A percentile compares a stretch with the other conserved stretches of the same genome.
Conservation (phyloP, 495 filamentous ascomycete species). For the Podospora pseudocomata region DNA sequence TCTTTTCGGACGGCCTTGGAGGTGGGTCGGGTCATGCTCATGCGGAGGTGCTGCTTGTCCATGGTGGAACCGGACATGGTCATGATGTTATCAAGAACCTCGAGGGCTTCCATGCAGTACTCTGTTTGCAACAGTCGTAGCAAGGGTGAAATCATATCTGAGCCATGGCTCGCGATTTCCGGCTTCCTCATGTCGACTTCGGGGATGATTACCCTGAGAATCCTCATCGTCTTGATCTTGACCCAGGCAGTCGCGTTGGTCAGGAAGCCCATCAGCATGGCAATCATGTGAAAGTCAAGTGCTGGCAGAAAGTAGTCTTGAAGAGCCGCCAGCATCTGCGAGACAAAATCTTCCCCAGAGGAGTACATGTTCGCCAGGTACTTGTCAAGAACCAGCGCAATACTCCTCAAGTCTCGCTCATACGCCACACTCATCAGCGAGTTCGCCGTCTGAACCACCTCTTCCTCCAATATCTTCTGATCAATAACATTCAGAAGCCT, state of each 20-base stretch:
- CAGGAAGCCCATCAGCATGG: constrained; percentile 86
- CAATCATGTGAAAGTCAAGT: constrained; percentile 76
- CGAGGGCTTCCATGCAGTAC: constrained; percentile 84
- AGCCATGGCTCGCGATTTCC: constrained; percentile 86
- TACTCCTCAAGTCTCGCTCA: constrained; percentile 54
- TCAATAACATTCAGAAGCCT: constrained; percentile 80
- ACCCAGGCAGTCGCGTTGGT: constrained; percentile 87
- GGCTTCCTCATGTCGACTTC: constrained; percentile 90
- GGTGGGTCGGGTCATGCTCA: constrained; percentile 87
- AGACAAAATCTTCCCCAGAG: constrained; percentile 71
- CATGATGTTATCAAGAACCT: constrained; percentile 91
- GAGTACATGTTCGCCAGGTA: constrained; percentile 68
- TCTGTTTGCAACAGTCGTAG: constrained; percentile 88
- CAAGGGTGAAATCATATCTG: constrained; percentile 91
- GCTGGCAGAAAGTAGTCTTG: constrained; percentile 77
- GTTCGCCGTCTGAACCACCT: constrained; percentile 59
- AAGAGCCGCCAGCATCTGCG: constrained; percentile 70
- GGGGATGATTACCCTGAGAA: constrained; percentile 80
- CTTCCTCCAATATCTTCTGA: constrained; percentile 50
- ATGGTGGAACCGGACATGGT: constrained; percentile 88
- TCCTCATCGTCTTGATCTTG: constrained; percentile 85
- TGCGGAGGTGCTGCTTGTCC: constrained; percentile 89
- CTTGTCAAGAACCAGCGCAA: constrained; percentile 60
- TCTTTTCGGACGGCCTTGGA: constrained; percentile 84
- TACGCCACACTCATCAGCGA: constrained; percentile 70